Evolutionary conservation across 352 stramenopile genomes (phyloP).

Genomic region (Peronospora farinosa): DNA sequence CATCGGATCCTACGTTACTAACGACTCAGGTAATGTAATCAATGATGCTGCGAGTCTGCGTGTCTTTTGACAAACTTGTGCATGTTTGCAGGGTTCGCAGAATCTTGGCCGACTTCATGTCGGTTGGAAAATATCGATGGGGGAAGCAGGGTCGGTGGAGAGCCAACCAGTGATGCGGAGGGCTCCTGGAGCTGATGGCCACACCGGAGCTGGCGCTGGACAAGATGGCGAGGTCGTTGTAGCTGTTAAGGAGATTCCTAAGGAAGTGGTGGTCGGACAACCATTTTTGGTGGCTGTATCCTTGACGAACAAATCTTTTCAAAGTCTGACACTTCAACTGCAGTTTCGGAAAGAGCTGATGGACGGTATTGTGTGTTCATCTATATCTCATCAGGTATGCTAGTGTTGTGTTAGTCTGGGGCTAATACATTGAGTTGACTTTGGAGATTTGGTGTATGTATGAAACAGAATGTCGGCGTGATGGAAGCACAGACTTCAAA

Average conservation of each 20-base stretch:
- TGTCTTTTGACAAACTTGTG: neutral
- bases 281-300: conserved; percentile 48
- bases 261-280: conserved; percentile 39
- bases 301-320: conserved; percentile 66
- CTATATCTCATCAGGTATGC: conserved; percentile 63
- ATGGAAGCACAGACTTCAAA: conserved; percentile 41
- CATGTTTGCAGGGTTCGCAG: conserved; percentile 35
- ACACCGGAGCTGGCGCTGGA: conserved; percentile 4
- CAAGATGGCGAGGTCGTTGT: conserved; percentile 41
- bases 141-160: conserved; percentile 73
- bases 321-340: conserved; percentile 57
- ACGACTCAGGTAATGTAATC: conserved; percentile 27
- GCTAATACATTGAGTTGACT: neutral
- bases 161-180: conserved; percentile 77
- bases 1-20: conserved; percentile 29
- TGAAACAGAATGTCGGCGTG: conserved; percentile 49
- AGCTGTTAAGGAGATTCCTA: conserved; percentile 38
- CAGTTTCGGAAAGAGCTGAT: conserved; percentile 73
- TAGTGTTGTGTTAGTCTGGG: neutral
- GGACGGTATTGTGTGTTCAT: conserved; percentile 64
- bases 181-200: conserved; percentile 7
- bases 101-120: conserved; percentile 74
- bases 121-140: conserved; percentile 75
- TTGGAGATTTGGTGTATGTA: neutral
- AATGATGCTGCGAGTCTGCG: too few relatives aligned